These are phyloP conservation scores for Aspergillus sp. DNA, from an alignment of 2,329 filamentous ascomycete species.

Conservation along the genomic window DNA sequence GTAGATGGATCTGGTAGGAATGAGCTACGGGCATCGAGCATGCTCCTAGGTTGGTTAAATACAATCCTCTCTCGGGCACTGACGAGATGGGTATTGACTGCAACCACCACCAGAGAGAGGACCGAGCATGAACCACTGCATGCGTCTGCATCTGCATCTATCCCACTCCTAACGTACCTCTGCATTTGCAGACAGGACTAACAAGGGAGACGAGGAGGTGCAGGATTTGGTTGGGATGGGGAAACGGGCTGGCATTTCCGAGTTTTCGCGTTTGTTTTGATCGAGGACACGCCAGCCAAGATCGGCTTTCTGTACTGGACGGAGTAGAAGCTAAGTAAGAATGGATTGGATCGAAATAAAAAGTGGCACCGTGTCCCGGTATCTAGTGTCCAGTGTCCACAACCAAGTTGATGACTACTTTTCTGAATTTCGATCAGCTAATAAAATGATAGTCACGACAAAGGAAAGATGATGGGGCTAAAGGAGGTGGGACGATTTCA, in stretches of 20 bases:
- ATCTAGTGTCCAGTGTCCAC: not conserved
- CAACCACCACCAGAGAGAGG: not conserved
- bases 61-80: too few relatives aligned
- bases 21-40: too few relatives aligned
- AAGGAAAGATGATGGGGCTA: not conserved
- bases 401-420: not conserved
- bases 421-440: not conserved
- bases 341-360: not conserved
- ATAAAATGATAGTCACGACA: not conserved
- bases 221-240: not conserved
- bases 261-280: not conserved
- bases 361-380: not conserved
- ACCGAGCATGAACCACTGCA: conserved; percentile 1
- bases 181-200: not conserved
- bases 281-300: not conserved
- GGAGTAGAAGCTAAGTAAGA: not conserved
- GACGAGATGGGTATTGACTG: not conserved
- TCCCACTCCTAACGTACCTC: not conserved
- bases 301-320: too few relatives aligned
- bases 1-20: too few relatives aligned
- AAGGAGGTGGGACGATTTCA: not conserved
- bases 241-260: not conserved
- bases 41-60: too few relatives aligned
- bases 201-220: not conserved
- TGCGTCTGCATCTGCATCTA: not conserved